Evolutionary conservation across 352 stramenopile genomes (phyloP).

Genomic region (Globisporangium camurandrum): DNA sequence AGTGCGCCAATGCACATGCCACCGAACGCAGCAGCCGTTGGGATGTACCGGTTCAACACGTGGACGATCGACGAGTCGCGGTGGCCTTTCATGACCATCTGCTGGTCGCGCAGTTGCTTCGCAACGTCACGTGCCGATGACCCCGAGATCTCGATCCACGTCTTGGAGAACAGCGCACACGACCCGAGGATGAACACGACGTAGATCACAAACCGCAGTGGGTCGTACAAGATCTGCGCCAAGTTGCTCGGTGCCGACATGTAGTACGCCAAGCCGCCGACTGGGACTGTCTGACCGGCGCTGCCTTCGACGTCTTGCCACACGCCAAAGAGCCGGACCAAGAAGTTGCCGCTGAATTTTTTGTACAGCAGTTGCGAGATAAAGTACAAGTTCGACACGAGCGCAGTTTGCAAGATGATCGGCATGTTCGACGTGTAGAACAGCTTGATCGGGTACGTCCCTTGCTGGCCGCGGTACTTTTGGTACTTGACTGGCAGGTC

Average conservation of each 20-base stretch:
- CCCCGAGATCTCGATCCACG: conserved; percentile 99
- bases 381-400: conserved; percentile 99
- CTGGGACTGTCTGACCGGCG: conserved; percentile 91
- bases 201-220: conserved; percentile 98
- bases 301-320: conserved; percentile 97
- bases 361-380: conserved; percentile 99
- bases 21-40: conserved; percentile 96
- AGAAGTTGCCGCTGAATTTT: conserved; percentile 97
- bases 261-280: conserved; percentile 97
- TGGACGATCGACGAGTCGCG: conserved; percentile 96
- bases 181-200: conserved; percentile 97
- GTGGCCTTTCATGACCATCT: conserved; percentile 99
- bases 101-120: conserved; percentile 98
- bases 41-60: conserved; percentile 99
- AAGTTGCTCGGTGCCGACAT: conserved; percentile 95
- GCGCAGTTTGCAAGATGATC: conserved; percentile 98
- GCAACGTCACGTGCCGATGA: conserved; percentile 96
- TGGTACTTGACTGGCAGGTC: conserved; percentile 96
- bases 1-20: conserved; percentile 99
- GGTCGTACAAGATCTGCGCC: conserved; percentile 97
- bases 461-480: conserved; percentile 97
- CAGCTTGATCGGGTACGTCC: conserved; percentile 99
- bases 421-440: conserved; percentile 99
- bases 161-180: conserved; percentile 99
- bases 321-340: conserved; percentile 96